Conservation (phyloP, 192 early-diverging fungal genomes). For the Chytriomyces hyalinus region DNA sequence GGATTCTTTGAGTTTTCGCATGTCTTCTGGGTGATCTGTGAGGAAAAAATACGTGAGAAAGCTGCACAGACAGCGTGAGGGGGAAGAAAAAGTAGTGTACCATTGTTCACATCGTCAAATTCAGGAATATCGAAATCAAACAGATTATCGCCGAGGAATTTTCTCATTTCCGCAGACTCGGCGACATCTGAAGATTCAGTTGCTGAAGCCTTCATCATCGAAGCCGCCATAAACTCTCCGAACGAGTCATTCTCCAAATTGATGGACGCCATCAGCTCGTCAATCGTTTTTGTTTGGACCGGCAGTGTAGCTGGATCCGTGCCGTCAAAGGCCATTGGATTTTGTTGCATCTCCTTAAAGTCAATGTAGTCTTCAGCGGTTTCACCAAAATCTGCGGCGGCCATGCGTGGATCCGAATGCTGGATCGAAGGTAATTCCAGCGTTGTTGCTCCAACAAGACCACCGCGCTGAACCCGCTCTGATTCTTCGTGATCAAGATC, state of each 20-base stretch:
- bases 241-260: neutral
- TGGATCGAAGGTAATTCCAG: neutral
- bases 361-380: conserved; percentile 16
- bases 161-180: neutral
- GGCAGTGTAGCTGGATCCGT: neutral
- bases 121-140: conserved; percentile 21
- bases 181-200: neutral
- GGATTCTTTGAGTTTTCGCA: conserved; percentile 6
- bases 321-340: neutral
- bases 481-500: neutral
- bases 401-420: neutral
- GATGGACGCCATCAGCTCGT: conserved; percentile 6
- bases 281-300: neutral
- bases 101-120: conserved; percentile 11
- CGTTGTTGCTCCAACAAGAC: neutral
- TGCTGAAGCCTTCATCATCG: conserved; percentile 10
- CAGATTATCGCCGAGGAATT: neutral
- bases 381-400: conserved; percentile 26
- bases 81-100: too few species aligned
- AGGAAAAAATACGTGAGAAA: too few species aligned
- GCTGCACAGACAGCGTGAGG: too few species aligned
- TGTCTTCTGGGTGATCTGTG: conserved; percentile 15
- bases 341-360: neutral
- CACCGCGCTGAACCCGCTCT: neutral
- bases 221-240: neutral